These are phyloP conservation scores for Triglochin maritima DNA, from an alignment of 106 monocot genomes.

Conservation along the genomic window DNA sequence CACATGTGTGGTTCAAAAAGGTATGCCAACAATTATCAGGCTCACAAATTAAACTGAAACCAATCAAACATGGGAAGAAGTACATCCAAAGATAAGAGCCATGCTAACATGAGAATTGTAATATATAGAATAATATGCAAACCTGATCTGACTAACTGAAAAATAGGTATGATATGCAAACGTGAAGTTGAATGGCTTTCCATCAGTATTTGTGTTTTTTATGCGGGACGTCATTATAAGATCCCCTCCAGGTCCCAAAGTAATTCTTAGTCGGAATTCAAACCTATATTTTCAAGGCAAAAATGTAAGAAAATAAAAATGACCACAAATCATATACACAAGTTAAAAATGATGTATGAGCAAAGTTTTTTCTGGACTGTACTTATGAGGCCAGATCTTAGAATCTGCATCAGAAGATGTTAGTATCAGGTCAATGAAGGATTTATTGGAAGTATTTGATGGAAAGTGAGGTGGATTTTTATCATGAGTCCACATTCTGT, in stretches of 20 bases:
- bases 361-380: background rate
- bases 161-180: slow-evolving; percentile 88
- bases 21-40: background rate
- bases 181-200: slow-evolving; percentile 73
- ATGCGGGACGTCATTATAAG: slow-evolving; percentile 72
- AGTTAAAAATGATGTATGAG: background rate
- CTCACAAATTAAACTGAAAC: background rate
- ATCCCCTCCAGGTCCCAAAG: slow-evolving; percentile 61
- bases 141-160: slow-evolving; percentile 88
- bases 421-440: slow-evolving; percentile 73
- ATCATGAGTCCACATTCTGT: slow-evolving; percentile 62
- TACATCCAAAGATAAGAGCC: background rate
- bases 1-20: too few species aligned
- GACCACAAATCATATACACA: background rate
- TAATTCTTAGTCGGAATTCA: slow-evolving; percentile 66
- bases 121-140: background rate
- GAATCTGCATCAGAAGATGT: slow-evolving; percentile 59
- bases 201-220: slow-evolving; percentile 60
- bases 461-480: slow-evolving; percentile 48
- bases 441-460: slow-evolving; percentile 31
- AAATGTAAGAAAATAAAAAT: background rate
- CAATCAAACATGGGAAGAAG: too few species aligned
- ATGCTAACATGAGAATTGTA: background rate
- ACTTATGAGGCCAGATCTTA: slow-evolving; percentile 84
- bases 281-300: slow-evolving; percentile 23